A percentile compares a stretch with the other conserved stretches of the same genome.
phyloP scores from a whole-genome alignment of 768 basidiomycete genomes.

The Multifurca ochricompacta region DNA sequence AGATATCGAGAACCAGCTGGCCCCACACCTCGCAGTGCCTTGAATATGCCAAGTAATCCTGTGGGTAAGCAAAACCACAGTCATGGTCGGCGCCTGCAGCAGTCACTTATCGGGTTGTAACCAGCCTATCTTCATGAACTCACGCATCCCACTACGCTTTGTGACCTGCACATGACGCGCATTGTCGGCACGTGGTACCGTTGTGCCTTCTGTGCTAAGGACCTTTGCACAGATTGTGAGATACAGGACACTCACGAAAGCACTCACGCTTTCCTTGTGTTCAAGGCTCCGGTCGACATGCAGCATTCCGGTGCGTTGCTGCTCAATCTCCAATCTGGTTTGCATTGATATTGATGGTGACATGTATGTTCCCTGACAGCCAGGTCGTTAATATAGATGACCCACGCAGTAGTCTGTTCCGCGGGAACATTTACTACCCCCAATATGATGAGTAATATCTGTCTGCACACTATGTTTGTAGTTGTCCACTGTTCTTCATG shows the following conservation, averaged over 20 bases:
- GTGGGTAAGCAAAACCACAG: slow-evolving; percentile 40
- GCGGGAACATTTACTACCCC: slow-evolving; percentile 4
- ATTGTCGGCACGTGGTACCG: slow-evolving; percentile 86
- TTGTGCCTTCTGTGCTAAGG: slow-evolving; percentile 81
- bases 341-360: neutral
- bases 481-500: neutral
- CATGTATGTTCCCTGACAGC: neutral
- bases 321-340: neutral
- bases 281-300: slow-evolving; percentile 83
- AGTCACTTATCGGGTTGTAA: neutral
- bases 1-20: slow-evolving; percentile 65
- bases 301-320: slow-evolving; percentile 50
- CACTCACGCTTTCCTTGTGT: slow-evolving; percentile 78
- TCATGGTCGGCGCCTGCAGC: neutral
- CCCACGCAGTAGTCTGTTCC: neutral
- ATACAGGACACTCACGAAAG: slow-evolving; percentile 72
- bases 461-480: neutral
- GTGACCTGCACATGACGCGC: slow-evolving; percentile 76
- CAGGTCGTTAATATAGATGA: slow-evolving; percentile 11
- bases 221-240: slow-evolving; percentile 84
- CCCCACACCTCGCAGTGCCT: slow-evolving; percentile 30
- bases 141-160: slow-evolving; percentile 60
- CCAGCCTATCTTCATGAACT: slow-evolving; percentile 58
- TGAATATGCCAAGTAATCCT: slow-evolving; percentile 38
- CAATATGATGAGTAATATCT: too few species aligned